Evolutionary conservation across 2,329 filamentous ascomycete genomes (phyloP).

Genomic region (Aspergillus brunneoviolaceus): DNA sequence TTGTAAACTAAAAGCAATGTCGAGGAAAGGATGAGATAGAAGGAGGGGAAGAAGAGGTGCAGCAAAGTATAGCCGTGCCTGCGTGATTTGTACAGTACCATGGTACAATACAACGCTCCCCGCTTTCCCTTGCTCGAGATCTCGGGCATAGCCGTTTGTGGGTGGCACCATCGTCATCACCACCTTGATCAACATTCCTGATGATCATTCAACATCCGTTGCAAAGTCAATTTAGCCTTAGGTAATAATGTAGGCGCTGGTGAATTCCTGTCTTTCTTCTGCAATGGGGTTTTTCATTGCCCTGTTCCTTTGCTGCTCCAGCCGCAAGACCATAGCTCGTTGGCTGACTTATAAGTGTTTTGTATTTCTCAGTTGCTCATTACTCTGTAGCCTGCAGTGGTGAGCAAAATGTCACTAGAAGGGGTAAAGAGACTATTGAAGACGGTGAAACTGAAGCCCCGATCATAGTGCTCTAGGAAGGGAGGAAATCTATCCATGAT

Average conservation of each 20-base stretch:
- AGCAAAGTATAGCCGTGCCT: slow-evolving; percentile 14
- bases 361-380: neutral
- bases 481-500: neutral
- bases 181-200: neutral
- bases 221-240: neutral
- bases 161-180: slow-evolving; percentile 23
- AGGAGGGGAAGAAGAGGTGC: slow-evolving; percentile 3
- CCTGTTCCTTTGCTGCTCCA: too few relatives aligned
- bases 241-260: neutral
- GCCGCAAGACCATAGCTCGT: too few relatives aligned
- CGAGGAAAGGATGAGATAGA: slow-evolving; percentile 7
- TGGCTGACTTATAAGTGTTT: too few relatives aligned
- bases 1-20: slow-evolving; percentile 1
- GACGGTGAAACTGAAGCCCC: slow-evolving; percentile 6
- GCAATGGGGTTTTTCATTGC: too few relatives aligned
- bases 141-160: slow-evolving; percentile 26
- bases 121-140: slow-evolving; percentile 28
- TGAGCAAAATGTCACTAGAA: neutral
- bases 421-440: slow-evolving; percentile 7
- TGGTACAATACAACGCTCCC: slow-evolving; percentile 23
- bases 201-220: neutral
- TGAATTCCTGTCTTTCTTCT: too few relatives aligned
- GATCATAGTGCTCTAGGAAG: neutral
- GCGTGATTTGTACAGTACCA: slow-evolving; percentile 24
- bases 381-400: neutral